These are phyloP conservation scores for Lagenaria siceraria DNA, from an alignment of 306 rosid genomes.

Conservation along the genomic window DNA sequence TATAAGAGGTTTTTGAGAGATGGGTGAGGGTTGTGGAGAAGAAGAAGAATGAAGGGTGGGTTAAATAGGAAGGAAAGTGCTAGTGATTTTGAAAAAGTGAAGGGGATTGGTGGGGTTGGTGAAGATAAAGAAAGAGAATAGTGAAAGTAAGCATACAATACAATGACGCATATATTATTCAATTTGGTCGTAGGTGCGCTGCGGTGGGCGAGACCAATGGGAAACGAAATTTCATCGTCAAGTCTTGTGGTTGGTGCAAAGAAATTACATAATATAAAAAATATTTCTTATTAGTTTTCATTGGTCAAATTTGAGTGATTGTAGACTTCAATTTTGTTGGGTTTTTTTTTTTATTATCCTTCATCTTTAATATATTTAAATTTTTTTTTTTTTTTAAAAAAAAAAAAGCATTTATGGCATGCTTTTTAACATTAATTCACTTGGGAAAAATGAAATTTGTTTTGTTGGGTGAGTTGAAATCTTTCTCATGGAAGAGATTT, in stretches of 20 bases:
- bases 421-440: no score
- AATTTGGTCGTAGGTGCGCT: not conserved
- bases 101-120: constrained; percentile 1
- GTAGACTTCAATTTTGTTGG: not conserved
- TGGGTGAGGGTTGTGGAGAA: not conserved
- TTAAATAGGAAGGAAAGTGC: not conserved
- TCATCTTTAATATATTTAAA: not conserved
- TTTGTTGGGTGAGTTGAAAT: no score
- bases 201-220: not conserved
- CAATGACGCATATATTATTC: not conserved
- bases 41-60: not conserved
- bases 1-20: not conserved
- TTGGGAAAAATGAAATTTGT: no score
- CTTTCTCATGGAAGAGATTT: no score
- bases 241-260: not conserved
- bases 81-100: not conserved
- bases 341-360: not conserved
- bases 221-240: not conserved
- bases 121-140: not conserved
- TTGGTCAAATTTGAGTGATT: not conserved
- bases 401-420: not conserved
- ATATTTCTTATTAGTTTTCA: not conserved
- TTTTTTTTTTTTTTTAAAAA: not conserved
- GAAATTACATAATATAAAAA: not conserved
- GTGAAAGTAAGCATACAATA: not conserved